A percentile compares a stretch with the other conserved stretches of the same genome.
These are phyloP conservation scores for Backusella westeae DNA, from an alignment of 192 early-diverging fungal species.

Conservation along the genomic window DNA sequence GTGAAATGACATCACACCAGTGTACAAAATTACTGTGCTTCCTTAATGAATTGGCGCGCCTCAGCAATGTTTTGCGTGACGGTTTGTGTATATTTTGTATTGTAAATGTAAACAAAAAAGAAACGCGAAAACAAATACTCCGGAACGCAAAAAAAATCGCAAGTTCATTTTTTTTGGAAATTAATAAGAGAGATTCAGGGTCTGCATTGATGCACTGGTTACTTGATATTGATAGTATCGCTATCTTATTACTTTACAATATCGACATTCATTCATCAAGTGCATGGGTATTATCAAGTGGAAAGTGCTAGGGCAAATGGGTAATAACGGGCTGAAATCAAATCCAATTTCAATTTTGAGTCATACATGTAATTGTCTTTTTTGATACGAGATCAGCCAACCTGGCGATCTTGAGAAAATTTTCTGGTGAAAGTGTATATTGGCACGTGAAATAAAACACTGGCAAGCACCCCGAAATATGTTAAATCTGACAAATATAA, in stretches of 20 bases:
- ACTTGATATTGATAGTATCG: neutral
- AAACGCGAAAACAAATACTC: no score
- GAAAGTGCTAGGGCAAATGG: neutral
- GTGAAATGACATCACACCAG: neutral
- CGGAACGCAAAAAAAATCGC: no score
- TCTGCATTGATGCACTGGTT: neutral
- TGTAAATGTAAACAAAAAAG: no score
- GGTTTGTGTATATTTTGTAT: no score
- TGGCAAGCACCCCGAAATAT: no score
- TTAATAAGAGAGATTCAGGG: neutral
- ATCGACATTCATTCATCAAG: neutral
- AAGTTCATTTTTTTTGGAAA: neutral
- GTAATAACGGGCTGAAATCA: neutral
- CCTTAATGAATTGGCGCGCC: no score
- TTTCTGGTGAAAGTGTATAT: no score
- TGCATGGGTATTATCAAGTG: neutral
- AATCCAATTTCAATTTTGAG: neutral
- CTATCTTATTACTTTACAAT: neutral
- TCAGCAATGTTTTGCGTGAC: no score
- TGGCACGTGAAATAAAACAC: no score
- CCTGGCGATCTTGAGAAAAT: no score
- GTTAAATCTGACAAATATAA: no score
- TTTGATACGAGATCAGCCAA: neutral
- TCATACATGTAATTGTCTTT: neutral
- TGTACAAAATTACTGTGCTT: no score